These are phyloP conservation scores for Candida berthetii DNA, from an alignment of 805 yeast genomes.

Conservation along the genomic window DNA sequence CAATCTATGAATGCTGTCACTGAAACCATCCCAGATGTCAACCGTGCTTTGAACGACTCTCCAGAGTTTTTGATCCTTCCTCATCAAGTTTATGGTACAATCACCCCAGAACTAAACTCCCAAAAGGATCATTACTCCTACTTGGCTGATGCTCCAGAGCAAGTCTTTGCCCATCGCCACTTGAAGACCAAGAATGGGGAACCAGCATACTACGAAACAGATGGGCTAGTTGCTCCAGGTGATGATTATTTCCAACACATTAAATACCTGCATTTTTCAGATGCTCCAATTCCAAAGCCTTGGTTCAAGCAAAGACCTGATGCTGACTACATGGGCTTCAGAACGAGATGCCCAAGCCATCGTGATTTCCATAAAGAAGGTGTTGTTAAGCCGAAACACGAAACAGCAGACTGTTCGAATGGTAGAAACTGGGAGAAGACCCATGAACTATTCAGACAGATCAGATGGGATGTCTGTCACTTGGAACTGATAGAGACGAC, in stretches of 20 bases:
- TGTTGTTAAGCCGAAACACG: conserved; percentile 2
- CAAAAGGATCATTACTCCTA: conserved; percentile 32
- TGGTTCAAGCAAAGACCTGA: conserved; percentile 32
- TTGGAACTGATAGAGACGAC: conserved; percentile 12
- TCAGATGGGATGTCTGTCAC: conserved; percentile 17
- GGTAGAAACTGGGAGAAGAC: conserved; percentile 15
- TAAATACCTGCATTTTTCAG: conserved; percentile 56
- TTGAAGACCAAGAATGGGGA: conserved; percentile 5
- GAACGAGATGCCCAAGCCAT: conserved; percentile 12
- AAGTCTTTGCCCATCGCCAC: conserved; percentile 24
- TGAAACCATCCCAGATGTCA: conserved; percentile 2
- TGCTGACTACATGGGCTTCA: conserved; percentile 7
- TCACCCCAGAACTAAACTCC: conserved; percentile 41
- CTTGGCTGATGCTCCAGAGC: conserved; percentile 36
- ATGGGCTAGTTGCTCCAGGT: conserved; percentile 8
- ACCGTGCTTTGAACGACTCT: conserved; percentile 5
- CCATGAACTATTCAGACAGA: conserved; percentile 8
- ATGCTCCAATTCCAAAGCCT: conserved; percentile 62
- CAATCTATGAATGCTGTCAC: conserved; percentile 3
- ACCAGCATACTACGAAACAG: conserved; percentile 13
- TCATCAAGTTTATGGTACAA: conserved; percentile 41
- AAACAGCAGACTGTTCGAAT: conserved; percentile 13
- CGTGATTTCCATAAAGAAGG: conserved; percentile 7
- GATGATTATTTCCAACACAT: conserved; percentile 21
- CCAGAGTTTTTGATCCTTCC: conserved; percentile 36